Percentiles rank a stretch among this genome's conserved stretches.
Conservation (phyloP, 2,329 filamentous ascomycete genomes). For the Emmonsia crescens region DNA sequence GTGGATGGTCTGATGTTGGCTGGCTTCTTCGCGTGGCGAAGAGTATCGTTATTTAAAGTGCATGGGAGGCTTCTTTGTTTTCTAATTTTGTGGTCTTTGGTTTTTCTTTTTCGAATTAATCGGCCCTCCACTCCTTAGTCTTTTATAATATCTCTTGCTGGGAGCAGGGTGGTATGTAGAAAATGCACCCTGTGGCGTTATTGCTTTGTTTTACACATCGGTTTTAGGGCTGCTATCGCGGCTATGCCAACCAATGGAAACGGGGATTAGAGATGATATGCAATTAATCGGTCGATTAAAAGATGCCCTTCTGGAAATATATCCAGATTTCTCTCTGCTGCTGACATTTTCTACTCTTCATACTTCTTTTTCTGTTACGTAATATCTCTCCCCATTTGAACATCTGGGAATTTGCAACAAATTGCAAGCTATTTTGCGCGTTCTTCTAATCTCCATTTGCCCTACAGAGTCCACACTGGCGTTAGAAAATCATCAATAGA, state of each 20-base stretch:
- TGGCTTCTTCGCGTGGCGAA: conserved; percentile 47
- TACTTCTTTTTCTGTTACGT: not conserved
- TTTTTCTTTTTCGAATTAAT: not conserved
- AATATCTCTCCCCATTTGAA: not conserved
- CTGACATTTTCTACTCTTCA: not conserved
- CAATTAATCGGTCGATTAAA: not conserved
- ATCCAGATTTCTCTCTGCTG: not conserved
- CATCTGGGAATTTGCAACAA: not conserved
- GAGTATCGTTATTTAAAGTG: conserved; percentile 17
- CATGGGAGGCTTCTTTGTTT: not conserved
- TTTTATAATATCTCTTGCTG: not conserved
- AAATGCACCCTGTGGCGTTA: no score
- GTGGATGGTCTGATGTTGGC: conserved; percentile 48
- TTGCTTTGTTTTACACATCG: not conserved
- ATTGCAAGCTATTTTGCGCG: not conserved
- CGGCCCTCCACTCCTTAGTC: not conserved
- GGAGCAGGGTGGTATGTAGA: not conserved
- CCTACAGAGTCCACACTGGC: not conserved
- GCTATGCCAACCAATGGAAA: not conserved
- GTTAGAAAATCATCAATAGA: not conserved
- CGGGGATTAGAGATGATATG: not conserved
- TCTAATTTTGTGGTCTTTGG: not conserved
- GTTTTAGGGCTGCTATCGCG: not conserved
- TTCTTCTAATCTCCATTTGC: not conserved
- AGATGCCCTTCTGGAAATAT: not conserved